Evolutionary conservation across 2,329 filamentous ascomycete species (phyloP).

Genomic region (Trichoderma simmonsii): DNA sequence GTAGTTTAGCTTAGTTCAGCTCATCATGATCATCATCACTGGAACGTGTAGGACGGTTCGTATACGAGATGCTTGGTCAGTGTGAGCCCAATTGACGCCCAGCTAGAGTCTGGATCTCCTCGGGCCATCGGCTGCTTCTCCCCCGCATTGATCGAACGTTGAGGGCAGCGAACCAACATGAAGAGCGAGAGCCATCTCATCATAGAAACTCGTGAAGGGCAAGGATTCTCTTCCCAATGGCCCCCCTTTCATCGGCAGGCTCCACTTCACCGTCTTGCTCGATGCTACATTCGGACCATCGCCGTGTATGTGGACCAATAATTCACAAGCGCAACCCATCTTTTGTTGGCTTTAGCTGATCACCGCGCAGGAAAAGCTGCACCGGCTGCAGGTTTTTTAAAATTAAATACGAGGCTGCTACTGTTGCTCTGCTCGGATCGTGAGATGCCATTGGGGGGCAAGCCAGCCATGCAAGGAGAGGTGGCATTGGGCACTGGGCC

Average conservation of each 20-base stretch:
- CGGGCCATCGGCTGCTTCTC: conserved; percentile 10
- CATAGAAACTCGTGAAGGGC: background rate
- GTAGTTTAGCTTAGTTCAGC: background rate
- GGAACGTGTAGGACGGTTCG: background rate
- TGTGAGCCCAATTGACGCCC: background rate
- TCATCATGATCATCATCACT: background rate
- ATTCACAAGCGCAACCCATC: background rate
- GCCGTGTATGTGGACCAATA: conserved; percentile 16
- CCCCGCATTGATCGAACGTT: background rate
- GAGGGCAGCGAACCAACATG: background rate
- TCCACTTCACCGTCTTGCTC: conserved; percentile 8
- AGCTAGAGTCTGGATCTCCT: background rate
- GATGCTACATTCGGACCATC: conserved; percentile 16
- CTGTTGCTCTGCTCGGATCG: background rate
- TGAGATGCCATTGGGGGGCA: background rate
- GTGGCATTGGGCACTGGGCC: background rate
- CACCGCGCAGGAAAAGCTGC: background rate
- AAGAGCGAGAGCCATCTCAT: background rate
- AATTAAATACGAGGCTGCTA: conserved; percentile 7
- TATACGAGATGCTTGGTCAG: background rate
- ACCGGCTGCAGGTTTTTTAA: background rate
- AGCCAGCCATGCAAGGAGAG: background rate
- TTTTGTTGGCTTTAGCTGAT: background rate
- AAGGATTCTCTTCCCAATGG: conserved; percentile 5
- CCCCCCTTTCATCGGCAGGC: background rate